phyloP scores from a whole-genome alignment of 257 asterid genomes.

The Parsonsia alboflavescens region DNA sequence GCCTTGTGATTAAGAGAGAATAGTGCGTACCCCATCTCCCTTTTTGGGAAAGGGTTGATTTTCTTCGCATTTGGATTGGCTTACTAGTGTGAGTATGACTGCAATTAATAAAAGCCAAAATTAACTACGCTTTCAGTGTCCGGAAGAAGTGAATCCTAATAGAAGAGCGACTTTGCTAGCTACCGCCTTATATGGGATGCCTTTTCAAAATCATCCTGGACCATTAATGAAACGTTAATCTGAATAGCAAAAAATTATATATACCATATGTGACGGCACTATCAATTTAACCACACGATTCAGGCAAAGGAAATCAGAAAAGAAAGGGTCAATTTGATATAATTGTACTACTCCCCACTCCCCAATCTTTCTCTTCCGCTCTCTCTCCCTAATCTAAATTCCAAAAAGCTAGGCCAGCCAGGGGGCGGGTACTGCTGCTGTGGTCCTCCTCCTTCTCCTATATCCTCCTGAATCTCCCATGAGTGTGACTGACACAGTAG shows the following conservation, averaged over 20 bases:
- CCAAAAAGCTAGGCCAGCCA: too few species aligned
- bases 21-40: neutral
- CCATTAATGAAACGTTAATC: neutral
- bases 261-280: slow-evolving; percentile 1
- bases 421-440: too few species aligned
- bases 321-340: too few species aligned
- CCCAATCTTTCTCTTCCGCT: neutral
- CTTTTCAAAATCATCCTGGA: neutral
- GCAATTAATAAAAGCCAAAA: too few species aligned
- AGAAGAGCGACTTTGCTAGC: neutral
- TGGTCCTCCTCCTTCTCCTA: neutral
- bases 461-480: neutral
- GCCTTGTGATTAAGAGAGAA: too few species aligned
- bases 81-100: too few species aligned
- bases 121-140: neutral
- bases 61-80: neutral
- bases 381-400: too few species aligned
- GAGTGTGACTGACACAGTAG: neutral
- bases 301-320: neutral
- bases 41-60: neutral
- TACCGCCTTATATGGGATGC: neutral
- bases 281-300: slow-evolving; percentile 3
- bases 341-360: neutral
- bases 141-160: neutral
- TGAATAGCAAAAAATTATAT: neutral